Evolutionary conservation across 2,329 filamentous ascomycete species (phyloP), one percentile per base, ranked within the genome.

Genomic region (Raffaelea deltoideospora): DNA sequence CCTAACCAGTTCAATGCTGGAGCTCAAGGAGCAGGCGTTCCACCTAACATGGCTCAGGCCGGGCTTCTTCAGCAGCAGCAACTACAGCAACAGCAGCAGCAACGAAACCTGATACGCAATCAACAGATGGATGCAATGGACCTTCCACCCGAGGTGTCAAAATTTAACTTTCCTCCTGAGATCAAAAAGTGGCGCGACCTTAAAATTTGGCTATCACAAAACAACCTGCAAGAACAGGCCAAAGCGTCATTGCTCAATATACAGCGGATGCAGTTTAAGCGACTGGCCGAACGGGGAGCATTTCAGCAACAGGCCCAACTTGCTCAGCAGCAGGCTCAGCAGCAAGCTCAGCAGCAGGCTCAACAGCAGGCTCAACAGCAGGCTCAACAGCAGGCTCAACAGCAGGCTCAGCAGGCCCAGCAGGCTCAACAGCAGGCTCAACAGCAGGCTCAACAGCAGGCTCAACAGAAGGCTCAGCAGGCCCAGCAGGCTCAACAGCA

Each of bases 101-200:
- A 58, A 34, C 41, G 45, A 1, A 49, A 61, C n/a, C n/a, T n/a
- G n/a, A n/a, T n/a, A n/a, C n/a, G n/a, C n/a, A n/a, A n/a, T n/a
- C n/a, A n/a, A n/a, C n/a, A n/a, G 40, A 67, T 69, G 60, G 64
- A 69, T 40, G 53, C 45, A 10, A 60, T 69, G 60, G 64, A 69
- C 10, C 41, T 70, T 1, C 64, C 63, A 1, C 44, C 48, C 3
- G 48, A 53, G 13, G 45, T 65, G 5, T 41, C 59, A 13, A 46
- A 46, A 10, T 43, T 53, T 2, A 46, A 35, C 17, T 39, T 65
- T 3, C 61, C 63, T 2, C 46, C 52, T 0, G 61, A 67, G 0
- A 46, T 65, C 5, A 65, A 64, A 48, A 69, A 63, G 42, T 69
- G 65, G 65, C 52, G 53, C 14, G 61, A 66, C 4, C 49, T 69